Conservation (phyloP, 2,329 filamentous ascomycete genomes). For the Ascochyta fabae region DNA sequence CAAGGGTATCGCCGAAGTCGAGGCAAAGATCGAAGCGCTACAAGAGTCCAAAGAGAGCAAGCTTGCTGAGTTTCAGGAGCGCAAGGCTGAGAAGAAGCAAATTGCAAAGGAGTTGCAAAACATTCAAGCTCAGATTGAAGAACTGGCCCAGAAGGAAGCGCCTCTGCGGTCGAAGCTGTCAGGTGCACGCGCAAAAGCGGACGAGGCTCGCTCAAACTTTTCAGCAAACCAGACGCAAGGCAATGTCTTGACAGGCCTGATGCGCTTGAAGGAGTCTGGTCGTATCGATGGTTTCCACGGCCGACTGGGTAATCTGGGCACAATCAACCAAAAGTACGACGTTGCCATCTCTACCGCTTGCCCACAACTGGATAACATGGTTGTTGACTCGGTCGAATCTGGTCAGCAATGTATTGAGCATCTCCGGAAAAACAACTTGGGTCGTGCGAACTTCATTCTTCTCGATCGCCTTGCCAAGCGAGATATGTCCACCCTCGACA, state of each 20-base stretch:
- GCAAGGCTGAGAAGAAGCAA: slow-evolving; percentile 72
- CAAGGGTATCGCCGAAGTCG: slow-evolving; percentile 80
- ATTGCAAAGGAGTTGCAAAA: slow-evolving; percentile 77
- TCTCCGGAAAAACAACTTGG: slow-evolving; percentile 94
- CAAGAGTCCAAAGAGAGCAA: slow-evolving; percentile 76
- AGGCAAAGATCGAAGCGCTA: slow-evolving; percentile 77
- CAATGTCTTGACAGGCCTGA: slow-evolving; percentile 87
- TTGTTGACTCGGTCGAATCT: slow-evolving; percentile 93
- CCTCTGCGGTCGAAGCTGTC: slow-evolving; percentile 84
- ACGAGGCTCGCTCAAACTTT: slow-evolving; percentile 90
- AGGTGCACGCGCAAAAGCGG: slow-evolving; percentile 88
- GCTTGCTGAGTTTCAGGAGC: slow-evolving; percentile 74
- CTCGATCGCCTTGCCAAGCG: slow-evolving; percentile 83
- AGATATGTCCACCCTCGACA: slow-evolving; percentile 80
- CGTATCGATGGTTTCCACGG: slow-evolving; percentile 98
- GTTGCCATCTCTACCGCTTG: slow-evolving; percentile 98
- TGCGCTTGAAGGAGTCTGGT: slow-evolving; percentile 94
- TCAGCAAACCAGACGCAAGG: slow-evolving; percentile 90
- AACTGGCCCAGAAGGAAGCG: slow-evolving; percentile 78
- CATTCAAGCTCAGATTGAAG: slow-evolving; percentile 73
- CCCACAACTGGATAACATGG: slow-evolving; percentile 89
- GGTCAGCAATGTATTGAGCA: slow-evolving; percentile 99
- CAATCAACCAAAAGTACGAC: slow-evolving; percentile 93
- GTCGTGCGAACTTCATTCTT: slow-evolving; percentile 95
- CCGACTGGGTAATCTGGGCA: slow-evolving; percentile 88